A percentile compares a stretch with the other conserved stretches of the same genome.
These are phyloP conservation scores for Alternaria angustiovoidea DNA, from an alignment of 2,329 filamentous ascomycete species.

Conservation along the genomic window DNA sequence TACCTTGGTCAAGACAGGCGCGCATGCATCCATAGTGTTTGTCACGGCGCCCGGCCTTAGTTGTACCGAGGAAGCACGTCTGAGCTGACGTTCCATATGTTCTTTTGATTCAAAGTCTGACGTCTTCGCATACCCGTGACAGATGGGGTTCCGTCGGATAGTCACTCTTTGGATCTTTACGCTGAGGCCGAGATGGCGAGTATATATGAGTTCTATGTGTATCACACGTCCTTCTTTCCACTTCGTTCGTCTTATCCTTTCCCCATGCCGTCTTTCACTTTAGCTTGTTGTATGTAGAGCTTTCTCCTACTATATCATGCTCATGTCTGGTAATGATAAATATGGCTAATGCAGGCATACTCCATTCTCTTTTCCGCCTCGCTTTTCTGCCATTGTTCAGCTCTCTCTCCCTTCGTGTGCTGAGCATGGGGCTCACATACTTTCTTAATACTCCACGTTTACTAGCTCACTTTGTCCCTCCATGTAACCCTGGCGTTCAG, in stretches of 20 bases:
- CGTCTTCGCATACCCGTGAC: not conserved
- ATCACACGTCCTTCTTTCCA: not conserved
- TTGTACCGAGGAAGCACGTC: not conserved
- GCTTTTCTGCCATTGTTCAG: not conserved
- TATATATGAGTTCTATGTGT: not conserved
- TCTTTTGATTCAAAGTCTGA: not conserved
- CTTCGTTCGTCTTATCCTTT: not conserved
- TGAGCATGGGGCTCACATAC: not conserved
- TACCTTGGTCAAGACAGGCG: not conserved
- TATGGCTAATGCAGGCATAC: not conserved
- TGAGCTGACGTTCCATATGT: not conserved
- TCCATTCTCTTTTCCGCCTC: not conserved
- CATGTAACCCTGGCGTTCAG: not conserved
- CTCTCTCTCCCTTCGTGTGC: not conserved
- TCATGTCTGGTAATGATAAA: not conserved
- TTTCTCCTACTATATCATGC: not conserved
- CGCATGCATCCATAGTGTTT: not conserved
- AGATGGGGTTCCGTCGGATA: not conserved
- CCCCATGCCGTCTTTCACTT: not conserved
- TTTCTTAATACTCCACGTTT: not conserved
- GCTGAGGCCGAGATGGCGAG: not conserved
- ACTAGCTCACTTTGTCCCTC: not conserved
- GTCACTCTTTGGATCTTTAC: not conserved
- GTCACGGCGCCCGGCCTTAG: not conserved
- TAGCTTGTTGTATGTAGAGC: not conserved